Conservation (phyloP, 345 rosid species). For the Boechera stricta region DNA sequence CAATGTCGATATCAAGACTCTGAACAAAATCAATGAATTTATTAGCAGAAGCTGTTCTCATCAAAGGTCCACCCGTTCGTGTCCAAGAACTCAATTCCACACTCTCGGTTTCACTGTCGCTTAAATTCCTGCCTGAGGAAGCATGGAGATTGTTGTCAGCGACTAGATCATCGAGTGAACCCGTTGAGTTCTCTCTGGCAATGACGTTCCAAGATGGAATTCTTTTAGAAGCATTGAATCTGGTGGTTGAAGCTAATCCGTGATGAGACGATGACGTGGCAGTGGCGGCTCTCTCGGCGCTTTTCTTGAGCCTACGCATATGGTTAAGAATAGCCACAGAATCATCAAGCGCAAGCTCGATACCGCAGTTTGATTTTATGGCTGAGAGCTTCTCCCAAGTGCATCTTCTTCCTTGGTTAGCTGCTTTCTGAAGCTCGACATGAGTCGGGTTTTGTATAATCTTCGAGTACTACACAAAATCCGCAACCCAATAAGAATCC, state of each 20-base stretch:
- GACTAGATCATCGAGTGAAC: conserved; percentile 83
- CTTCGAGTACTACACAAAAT: conserved; percentile 66
- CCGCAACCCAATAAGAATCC: conserved; percentile 26
- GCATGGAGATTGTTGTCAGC: conserved; percentile 48
- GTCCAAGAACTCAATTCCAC: conserved; percentile 88
- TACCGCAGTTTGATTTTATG: conserved; percentile 93
- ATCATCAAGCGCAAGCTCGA: conserved; percentile 97
- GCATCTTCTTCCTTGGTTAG: conserved; percentile 96
- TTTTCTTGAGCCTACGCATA: conserved; percentile 92
- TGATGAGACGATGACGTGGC: conserved; percentile 79
- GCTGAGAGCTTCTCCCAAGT: conserved; percentile 99
- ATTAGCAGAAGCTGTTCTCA: conserved; percentile 94
- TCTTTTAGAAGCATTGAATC: conserved; percentile 82
- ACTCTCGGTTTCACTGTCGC: conserved; percentile 85
- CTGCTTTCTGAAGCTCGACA: conserved; percentile 80
- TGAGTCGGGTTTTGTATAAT: conserved; percentile 83
- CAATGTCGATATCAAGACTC: conserved; percentile 64
- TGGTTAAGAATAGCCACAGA: conserved; percentile 94
- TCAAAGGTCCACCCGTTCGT: conserved; percentile 93
- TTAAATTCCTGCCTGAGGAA: conserved; percentile 54
- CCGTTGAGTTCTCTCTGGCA: conserved; percentile 93
- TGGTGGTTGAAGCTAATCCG: conserved; percentile 56
- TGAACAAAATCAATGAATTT: conserved; percentile 79
- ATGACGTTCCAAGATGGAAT: conserved; percentile 98
- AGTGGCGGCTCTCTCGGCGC: conserved; percentile 90